Percentiles rank a stretch among this genome's conserved stretches.
phyloP scores from a whole-genome alignment of 1,284 basidiomycete species.

The Ceratobasidium sp. region DNA sequence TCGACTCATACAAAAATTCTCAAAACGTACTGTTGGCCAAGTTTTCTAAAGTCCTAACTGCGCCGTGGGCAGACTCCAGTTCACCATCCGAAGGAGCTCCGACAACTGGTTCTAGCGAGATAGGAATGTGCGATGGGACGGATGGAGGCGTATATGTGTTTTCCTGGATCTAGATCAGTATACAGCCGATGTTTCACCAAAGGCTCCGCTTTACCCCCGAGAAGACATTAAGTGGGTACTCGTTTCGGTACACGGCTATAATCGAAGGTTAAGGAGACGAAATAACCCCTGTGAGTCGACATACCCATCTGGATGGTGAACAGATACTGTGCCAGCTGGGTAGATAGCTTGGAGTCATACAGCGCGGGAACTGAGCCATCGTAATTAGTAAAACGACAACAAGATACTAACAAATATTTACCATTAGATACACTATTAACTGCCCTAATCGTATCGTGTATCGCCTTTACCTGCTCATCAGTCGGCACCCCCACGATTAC shows the following conservation, averaged over 20 bases:
- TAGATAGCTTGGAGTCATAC: neutral
- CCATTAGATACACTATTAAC: neutral
- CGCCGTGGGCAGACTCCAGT: neutral
- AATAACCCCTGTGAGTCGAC: neutral
- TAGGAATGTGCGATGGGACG: neutral
- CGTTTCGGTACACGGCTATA: too few species aligned
- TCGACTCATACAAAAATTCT: neutral
- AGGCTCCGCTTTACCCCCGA: too few species aligned
- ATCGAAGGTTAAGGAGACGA: too few species aligned
- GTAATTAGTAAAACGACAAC: too few species aligned
- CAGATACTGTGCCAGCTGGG: constrained; percentile 5
- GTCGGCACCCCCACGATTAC: constrained; percentile 7
- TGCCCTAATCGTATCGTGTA: constrained; percentile 6
- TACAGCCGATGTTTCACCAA: too few species aligned
- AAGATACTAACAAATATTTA: neutral
- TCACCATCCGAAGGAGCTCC: neutral
- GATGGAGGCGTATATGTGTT: neutral
- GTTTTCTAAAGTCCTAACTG: neutral
- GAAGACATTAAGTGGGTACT: too few species aligned
- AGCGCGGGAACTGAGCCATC: neutral
- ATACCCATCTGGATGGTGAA: constrained; percentile 16
- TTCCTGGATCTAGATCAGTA: neutral
- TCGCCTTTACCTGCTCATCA: constrained; percentile 12
- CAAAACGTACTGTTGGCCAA: neutral
- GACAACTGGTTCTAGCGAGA: neutral